Conservation (phyloP, 2,329 filamentous ascomycete species). For the Neodidymelliopsis sp. region DNA sequence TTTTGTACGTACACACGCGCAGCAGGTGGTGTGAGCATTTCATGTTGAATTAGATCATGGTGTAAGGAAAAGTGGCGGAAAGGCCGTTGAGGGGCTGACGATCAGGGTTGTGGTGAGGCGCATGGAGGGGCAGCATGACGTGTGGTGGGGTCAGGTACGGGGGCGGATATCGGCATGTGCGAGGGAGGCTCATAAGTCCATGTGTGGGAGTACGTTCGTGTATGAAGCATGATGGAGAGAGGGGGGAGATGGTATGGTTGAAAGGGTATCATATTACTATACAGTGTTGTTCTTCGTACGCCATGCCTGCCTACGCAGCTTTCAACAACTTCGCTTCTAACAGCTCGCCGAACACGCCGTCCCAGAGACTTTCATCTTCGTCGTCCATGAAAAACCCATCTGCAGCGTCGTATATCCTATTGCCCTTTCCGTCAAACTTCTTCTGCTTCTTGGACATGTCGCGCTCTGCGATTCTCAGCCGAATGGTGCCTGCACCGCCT, state of each 20-base stretch:
- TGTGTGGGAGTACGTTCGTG: neutral
- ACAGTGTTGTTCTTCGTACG: no score
- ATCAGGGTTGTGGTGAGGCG: slow-evolving; percentile 9
- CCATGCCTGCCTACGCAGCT: slow-evolving; percentile 30
- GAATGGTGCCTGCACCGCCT: slow-evolving; percentile 60
- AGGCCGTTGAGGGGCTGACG: slow-evolving; percentile 6
- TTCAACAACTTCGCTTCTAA: slow-evolving; percentile 39
- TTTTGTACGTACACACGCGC: no score
- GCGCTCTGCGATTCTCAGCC: slow-evolving; percentile 71
- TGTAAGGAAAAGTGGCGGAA: neutral
- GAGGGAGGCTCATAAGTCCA: neutral
- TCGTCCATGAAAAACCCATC: slow-evolving; percentile 45
- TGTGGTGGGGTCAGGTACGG: slow-evolving; percentile 33
- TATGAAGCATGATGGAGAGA: no score
- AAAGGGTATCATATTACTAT: no score
- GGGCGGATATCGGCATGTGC: slow-evolving; percentile 9
- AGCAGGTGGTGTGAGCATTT: no score
- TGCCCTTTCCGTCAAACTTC: slow-evolving; percentile 71
- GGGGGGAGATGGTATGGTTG: no score
- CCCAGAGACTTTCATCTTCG: slow-evolving; percentile 36
- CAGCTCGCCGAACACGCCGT: slow-evolving; percentile 38
- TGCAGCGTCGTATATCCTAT: slow-evolving; percentile 74
- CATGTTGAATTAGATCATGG: no score
- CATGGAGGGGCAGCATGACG: slow-evolving; percentile 25
- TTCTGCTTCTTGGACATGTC: slow-evolving; percentile 68